Evolutionary conservation across 306 rosid species (phyloP), one percentile per base, ranked within the genome.

Genomic region (Acmispon strigosus): DNA sequence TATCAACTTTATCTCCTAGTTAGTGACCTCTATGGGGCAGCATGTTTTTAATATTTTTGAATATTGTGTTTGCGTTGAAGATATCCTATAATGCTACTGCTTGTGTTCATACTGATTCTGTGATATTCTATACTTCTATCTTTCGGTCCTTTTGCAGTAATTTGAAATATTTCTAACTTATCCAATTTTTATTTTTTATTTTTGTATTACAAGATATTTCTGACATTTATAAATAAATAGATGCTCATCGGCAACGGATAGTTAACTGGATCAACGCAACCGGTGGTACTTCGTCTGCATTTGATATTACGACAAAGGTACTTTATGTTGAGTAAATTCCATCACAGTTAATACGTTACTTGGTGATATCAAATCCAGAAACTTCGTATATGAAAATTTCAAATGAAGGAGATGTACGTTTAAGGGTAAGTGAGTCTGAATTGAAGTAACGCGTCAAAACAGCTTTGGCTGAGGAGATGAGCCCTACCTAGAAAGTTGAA

Each of bases 261-360:
- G 70, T 90, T 11, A 72, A 90, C 70, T 90, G 96, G 96, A 87
- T 90, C 86, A 87, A 87, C 65, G 96, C 92, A 42, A 82, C 92
- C 6, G 89, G 85, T 10, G 90, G 92, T 3, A 80, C 89, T 78
- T 85, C 96, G 34, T 82, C 89, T 4, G 96, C 92, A 64, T 90
- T 90, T 76, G 96, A 90, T 78, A 84, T 90, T 58, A 90, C 96
- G 6, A 87, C 92, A 64, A 90, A 90, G 92, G 93, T 83, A 85
- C 62, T 62, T 55, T 76, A 49, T 10, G 29, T 51, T 51, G 32
- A 51, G 29, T 51, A 50, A 59, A 16, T 63, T 76, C 12, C 48
- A 36, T 15, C 37, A 8, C 12, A 36, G 27, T 60, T 32, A 34
- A 59, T 44, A 42, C 51, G 58, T 73, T 66, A 42, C 64, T 17